Base-by-base conservation (phyloP, 2,329 filamentous ascomycete genomes). In the Amylocarpus encephaloides region DNA sequence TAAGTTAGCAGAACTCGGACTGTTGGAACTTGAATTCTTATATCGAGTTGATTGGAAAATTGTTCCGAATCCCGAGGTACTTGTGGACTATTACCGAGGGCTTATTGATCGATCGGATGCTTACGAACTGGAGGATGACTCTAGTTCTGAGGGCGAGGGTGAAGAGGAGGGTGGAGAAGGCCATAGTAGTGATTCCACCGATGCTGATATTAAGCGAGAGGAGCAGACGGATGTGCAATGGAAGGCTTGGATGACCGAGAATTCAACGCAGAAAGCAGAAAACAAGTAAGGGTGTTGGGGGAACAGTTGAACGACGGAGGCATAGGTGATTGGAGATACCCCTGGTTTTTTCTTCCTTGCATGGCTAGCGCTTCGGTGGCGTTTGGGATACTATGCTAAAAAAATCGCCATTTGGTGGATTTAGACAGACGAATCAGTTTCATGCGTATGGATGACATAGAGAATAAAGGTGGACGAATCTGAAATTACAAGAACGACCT, bases 1-100 rank as follows among this genome's bases (percentile, higher is more conserved):
- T 44, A 90, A 88, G 58, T 77, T 96, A 34, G 83, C 86, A 43
- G 93, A 98, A 68, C 72, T 98, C 56, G 94, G 93, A 51, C 74
- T 96, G 50, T 73, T 98, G 9, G 93, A 98, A 67, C 76, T 98
- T 29, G 93, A 98, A 63, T 95, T 98, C 59, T 72, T 98, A 30
- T 89, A 91, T 64, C 78, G 88, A 47, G 86, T 98, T 26, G 88
- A 96, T 64, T 98, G 93, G 92, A 88, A 86, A 63, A 98, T 98
- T 59, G 91, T 98, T 2, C 93, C 93, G 5, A 90, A 94, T 63
- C 91, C 93, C 1, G 93, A 97, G 66, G 86, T 94, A 2, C 73
- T 98, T 39, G 88, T 90, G 22, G 90, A 95, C 50, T 98, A 98
- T 66, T 98, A 97, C 67, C 80, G 82, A 53, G 92, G 88, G 44